Conservation (phyloP, 768 basidiomycete species). For the Boletus sp. region DNA sequence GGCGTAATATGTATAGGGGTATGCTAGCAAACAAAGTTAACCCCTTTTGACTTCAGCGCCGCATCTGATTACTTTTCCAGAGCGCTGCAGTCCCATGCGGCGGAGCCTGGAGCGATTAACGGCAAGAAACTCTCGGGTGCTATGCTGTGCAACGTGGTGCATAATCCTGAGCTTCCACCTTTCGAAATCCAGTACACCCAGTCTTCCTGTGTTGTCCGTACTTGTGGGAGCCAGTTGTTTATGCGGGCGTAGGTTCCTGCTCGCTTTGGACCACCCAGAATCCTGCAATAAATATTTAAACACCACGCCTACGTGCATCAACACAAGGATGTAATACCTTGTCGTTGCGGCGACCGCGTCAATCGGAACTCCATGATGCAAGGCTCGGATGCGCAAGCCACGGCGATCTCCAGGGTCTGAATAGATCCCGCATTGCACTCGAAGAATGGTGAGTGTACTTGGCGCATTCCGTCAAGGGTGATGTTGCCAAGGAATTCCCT, state of each 20-base stretch:
- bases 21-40: neutral
- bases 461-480: conserved; percentile 5
- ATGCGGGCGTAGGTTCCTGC: neutral
- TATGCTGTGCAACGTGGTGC: neutral
- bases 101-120: neutral
- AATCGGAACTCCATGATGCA: conserved; percentile 23
- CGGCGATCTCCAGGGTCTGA: conserved; percentile 21
- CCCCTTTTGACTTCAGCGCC: neutral
- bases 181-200: neutral
- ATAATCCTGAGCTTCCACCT: neutral
- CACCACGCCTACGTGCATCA: neutral
- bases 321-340: conserved; percentile 14
- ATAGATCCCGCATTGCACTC: conserved; percentile 13
- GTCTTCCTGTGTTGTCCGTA: neutral
- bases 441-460: conserved; percentile 12
- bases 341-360: conserved; percentile 12
- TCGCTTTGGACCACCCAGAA: conserved; percentile 22
- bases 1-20: neutral
- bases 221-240: neutral
- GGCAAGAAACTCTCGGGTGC: neutral
- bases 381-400: conserved; percentile 20
- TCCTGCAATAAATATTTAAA: conserved; percentile 6
- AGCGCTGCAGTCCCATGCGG: neutral
- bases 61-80: neutral
- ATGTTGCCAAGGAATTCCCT: conserved; percentile 19